Base-by-base conservation (phyloP, 345 rosid species). In the Salix koriyanagi region DNA sequence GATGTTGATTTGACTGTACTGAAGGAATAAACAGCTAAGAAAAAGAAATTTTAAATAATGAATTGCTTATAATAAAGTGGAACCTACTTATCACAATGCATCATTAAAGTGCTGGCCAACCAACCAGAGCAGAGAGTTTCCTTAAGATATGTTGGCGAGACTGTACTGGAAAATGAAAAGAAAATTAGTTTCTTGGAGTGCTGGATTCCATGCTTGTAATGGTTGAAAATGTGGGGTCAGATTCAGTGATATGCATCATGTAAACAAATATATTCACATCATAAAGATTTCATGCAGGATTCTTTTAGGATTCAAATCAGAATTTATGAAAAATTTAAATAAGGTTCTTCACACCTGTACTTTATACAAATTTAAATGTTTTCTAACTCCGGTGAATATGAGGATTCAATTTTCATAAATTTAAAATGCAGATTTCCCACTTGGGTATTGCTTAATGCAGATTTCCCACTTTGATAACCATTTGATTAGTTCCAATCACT, bases 61-160 rank as follows among this genome's bases (percentile, higher is more conserved):
- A 15, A 50, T 50, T 50, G 56, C 21, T 50, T 50, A 18, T 50
- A 50, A 50, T 15, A 12, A 37, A 21, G 46, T 21, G 39, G 50
- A 66, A 76, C 91, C 50, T 82, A 88, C 91, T 88, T 88, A 50
- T 87, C 82, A 36, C 85, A 83, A 77, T 82, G 65, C 34, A 69
- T 85, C 69, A 85, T 84, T 84, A 88, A 76, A 78, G 87, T 84
- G 83, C 83, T 81, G 19, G 89, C 78, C 69, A 88, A 81, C 91
- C 91, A 88, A 76, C 89, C 88, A 28, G 87, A 88, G 80, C 86
- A 85, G 69, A 88, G 88, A 41, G 91, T 88, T 80, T 86, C 89
- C 56, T 88, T 85, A 30, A 85, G 84, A 84, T 88, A 88, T 30
- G 89, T 88, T 23, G 91, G 91, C 69, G 89, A 88, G 54, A 88